Conservation (phyloP, 225 moss, liverwort and hornwort species). For the Neckera pumila region DNA sequence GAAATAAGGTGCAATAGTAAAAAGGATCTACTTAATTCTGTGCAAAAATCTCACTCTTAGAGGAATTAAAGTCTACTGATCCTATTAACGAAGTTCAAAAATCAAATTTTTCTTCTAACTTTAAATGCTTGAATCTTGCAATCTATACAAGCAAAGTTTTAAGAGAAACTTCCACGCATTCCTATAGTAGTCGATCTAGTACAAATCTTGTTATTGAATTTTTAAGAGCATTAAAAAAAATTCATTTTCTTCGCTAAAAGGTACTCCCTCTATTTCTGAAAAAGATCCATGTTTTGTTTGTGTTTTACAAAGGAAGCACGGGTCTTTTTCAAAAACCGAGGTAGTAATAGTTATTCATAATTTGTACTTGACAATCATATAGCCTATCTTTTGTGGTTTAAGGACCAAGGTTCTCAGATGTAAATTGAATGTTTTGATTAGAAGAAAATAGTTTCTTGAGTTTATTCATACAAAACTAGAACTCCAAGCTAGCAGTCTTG, state of each 20-base stretch:
- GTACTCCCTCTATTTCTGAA: too few species aligned
- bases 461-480: neutral
- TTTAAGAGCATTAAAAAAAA: too few species aligned
- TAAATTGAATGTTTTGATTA: neutral
- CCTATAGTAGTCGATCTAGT: neutral
- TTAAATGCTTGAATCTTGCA: neutral
- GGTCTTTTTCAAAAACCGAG: too few species aligned
- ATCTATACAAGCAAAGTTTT: too few species aligned
- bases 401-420: neutral
- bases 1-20: neutral
- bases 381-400: rapidly evolving
- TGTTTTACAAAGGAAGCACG: too few species aligned
- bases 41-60: too few species aligned
- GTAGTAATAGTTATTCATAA: too few species aligned
- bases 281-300: too few species aligned
- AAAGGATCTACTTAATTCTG: neutral
- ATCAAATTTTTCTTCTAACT: neutral
- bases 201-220: neutral
- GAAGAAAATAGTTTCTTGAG: neutral
- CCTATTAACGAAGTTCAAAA: neutral
- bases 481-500: neutral
- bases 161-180: rapidly evolving
- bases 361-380: neutral
- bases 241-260: too few species aligned
- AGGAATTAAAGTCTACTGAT: neutral